These are phyloP conservation scores for Oryza australiensis DNA, from an alignment of 176 grass and related monocot genomes.

Conservation along the genomic window DNA sequence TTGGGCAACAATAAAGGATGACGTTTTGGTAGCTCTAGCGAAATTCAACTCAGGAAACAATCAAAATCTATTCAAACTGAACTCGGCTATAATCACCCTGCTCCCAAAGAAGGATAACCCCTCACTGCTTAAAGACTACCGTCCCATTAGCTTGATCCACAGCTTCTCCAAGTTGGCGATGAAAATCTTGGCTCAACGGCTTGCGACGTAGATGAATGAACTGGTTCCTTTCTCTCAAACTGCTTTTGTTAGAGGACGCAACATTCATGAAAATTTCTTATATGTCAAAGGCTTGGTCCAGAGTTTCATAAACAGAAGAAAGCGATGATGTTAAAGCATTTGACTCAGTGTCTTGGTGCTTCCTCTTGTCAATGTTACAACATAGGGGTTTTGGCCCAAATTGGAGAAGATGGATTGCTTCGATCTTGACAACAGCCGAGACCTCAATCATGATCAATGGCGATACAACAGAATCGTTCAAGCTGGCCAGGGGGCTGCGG, in stretches of 20 bases:
- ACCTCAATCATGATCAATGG: neutral
- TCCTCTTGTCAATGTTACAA: too few relatives aligned
- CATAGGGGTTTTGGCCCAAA: neutral
- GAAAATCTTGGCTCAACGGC: too few relatives aligned
- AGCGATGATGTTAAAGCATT: neutral
- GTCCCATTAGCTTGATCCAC: too few relatives aligned
- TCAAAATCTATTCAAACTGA: neutral
- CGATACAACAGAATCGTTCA: neutral
- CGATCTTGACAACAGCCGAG: neutral
- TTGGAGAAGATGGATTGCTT: neutral
- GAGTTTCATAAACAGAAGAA: neutral
- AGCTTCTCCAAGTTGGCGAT: too few relatives aligned
- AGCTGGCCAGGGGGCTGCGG: too few relatives aligned
- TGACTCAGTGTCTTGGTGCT: neutral
- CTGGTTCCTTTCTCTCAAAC: too few relatives aligned
- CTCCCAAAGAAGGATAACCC: neutral
- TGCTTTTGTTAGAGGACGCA: too few relatives aligned
- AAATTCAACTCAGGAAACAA: neutral
- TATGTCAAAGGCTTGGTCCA: too few relatives aligned
- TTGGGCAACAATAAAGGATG: neutral
- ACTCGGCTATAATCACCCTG: neutral
- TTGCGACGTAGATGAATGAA: too few relatives aligned
- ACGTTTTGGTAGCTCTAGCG: neutral
- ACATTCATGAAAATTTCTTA: too few relatives aligned
- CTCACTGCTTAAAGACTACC: too few relatives aligned